phyloP scores from a whole-genome alignment of 2,329 filamentous ascomycete genomes.

The Arthrobotrys iridis region DNA sequence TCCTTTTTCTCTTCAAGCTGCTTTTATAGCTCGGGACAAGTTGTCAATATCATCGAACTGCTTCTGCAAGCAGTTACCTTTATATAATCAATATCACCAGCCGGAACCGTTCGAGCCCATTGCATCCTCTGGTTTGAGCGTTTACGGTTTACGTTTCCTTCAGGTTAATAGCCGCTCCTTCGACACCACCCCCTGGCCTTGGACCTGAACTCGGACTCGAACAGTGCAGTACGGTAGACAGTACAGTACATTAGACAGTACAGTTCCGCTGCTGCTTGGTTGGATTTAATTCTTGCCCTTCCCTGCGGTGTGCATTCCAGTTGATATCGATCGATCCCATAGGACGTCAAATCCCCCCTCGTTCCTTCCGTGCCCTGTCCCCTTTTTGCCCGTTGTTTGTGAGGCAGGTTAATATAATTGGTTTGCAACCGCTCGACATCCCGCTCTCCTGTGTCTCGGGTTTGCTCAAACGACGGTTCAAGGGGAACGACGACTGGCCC shows the following conservation, averaged over 20 bases:
- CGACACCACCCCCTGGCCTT: constrained; percentile 14
- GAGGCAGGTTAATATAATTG: constrained; percentile 40
- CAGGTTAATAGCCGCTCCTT: constrained; percentile 29
- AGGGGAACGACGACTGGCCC: constrained; percentile 44
- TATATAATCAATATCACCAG: constrained; percentile 43
- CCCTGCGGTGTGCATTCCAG: constrained; percentile 41
- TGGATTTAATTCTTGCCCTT: too few relatives aligned
- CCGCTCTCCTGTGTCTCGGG: constrained; percentile 48
- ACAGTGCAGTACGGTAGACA: too few relatives aligned
- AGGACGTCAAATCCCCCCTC: constrained; percentile 19
- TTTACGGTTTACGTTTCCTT: constrained; percentile 1
- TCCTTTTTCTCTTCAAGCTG: neutral
- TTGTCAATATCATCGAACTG: constrained; percentile 52
- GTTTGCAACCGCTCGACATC: constrained; percentile 29
- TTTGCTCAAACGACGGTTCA: constrained; percentile 50
- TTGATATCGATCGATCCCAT: constrained; percentile 32
- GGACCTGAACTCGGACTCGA: neutral
- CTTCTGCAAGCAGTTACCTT: constrained; percentile 16
- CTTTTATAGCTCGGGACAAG: constrained; percentile 51
- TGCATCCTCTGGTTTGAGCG: neutral
- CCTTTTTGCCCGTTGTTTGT: constrained; percentile 14
- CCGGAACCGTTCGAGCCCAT: constrained; percentile 2
- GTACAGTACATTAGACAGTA: too few relatives aligned
- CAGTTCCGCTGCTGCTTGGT: too few relatives aligned
- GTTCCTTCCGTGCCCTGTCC: neutral